These are phyloP conservation scores for Casuarina cunninghamiana DNA, from an alignment of 306 rosid species.

Conservation along the genomic window DNA sequence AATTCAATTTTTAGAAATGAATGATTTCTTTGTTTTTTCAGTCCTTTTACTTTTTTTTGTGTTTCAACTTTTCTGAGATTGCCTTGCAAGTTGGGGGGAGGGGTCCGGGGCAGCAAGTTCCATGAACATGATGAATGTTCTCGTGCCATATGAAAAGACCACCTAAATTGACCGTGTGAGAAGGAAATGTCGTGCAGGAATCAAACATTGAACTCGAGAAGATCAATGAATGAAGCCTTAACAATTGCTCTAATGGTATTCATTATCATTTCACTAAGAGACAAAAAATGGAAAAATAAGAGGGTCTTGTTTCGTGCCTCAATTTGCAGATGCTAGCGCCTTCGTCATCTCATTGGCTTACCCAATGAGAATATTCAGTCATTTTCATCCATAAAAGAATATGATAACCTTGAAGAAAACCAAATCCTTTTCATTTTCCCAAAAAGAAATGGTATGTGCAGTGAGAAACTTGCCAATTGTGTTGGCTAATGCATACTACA, in stretches of 20 bases:
- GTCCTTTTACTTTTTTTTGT: too few relatives aligned
- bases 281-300: too few relatives aligned
- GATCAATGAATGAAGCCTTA: too few relatives aligned
- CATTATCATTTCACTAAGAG: too few relatives aligned
- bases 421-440: not conserved
- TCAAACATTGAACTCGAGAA: not conserved
- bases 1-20: too few relatives aligned
- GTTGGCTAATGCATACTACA: not conserved
- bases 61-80: too few relatives aligned
- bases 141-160: not conserved
- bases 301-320: too few relatives aligned
- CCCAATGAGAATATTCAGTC: not conserved
- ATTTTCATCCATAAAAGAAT: not conserved
- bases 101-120: not conserved
- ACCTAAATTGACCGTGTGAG: not conserved
- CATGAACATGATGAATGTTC: not conserved
- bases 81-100: too few relatives aligned
- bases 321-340: not conserved
- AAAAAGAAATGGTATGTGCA: not conserved
- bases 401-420: not conserved
- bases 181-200: constrained; percentile 11
- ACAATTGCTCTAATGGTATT: too few relatives aligned
- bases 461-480: not conserved
- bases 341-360: not conserved
- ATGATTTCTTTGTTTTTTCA: too few relatives aligned